A percentile compares a stretch with the other conserved stretches of the same genome.
phyloP scores from a whole-genome alignment of 257 asterid genomes.

The Petrea volubilis region DNA sequence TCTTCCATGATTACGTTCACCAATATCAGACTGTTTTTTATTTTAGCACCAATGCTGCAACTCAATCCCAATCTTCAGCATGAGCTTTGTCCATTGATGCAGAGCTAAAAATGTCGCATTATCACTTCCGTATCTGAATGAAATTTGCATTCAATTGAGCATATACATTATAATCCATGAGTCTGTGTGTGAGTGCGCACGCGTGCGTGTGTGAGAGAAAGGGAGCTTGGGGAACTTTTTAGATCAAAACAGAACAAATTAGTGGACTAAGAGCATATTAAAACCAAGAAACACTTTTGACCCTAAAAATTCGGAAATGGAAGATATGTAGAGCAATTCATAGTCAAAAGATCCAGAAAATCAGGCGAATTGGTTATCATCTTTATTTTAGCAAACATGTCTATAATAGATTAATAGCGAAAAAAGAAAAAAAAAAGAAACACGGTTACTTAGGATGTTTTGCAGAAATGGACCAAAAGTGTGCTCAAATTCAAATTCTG shows the following conservation, averaged over 20 bases:
- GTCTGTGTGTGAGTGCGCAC: background rate
- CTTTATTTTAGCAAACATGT: background rate
- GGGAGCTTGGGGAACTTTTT: background rate
- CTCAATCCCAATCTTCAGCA: background rate
- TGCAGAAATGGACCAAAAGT: no score
- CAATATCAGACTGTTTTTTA: background rate
- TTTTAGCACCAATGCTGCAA: background rate
- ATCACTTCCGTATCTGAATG: conserved; percentile 43
- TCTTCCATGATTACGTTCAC: conserved; percentile 49
- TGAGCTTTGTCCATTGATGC: conserved; percentile 65
- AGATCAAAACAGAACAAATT: background rate
- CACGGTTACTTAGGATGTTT: no score
- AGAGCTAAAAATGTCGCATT: conserved; percentile 48
- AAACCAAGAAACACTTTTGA: background rate
- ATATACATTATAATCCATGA: conserved; percentile 40
- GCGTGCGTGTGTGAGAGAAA: background rate
- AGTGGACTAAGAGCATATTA: background rate
- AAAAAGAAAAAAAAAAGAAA: no score
- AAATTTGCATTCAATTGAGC: conserved; percentile 49
- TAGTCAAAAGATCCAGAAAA: conserved; percentile 27
- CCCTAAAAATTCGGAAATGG: conserved; percentile 15
- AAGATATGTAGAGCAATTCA: conserved; percentile 29
- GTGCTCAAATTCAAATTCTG: no score
- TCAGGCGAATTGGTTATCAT: conserved; percentile 17
- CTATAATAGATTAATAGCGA: no score